Percentiles rank a stretch among this genome's conserved stretches.
Evolutionary conservation across 495 filamentous ascomycete genomes (phyloP).

Genomic region (Clavariopsis aquatica): DNA sequence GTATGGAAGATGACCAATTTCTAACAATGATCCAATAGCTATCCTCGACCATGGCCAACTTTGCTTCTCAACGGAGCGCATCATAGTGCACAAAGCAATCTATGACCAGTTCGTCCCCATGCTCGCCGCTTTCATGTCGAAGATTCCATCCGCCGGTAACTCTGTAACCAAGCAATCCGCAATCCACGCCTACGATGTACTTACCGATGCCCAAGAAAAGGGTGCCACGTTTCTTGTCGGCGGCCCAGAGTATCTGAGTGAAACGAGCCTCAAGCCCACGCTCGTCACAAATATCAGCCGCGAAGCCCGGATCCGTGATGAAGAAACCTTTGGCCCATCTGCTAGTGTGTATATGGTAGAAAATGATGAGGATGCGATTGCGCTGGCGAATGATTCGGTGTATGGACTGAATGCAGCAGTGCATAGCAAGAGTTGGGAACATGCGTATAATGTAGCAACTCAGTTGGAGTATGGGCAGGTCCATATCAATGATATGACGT

Average conservation of each 20-base stretch:
- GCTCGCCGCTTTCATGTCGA: constrained; percentile 28
- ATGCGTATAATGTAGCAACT: constrained; percentile 43
- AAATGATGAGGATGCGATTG: constrained; percentile 40
- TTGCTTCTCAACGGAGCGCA: constrained; percentile 45
- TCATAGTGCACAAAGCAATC: constrained; percentile 39
- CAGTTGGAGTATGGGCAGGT: constrained; percentile 44
- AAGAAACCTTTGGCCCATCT: constrained; percentile 81
- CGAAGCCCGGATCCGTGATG: constrained; percentile 58
- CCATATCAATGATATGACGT: constrained; percentile 72
- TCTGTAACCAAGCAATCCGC: constrained; percentile 36
- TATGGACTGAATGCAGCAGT: constrained; percentile 46
- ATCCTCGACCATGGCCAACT: constrained; percentile 45
- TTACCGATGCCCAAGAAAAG: constrained; percentile 32
- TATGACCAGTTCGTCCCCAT: constrained; percentile 28
- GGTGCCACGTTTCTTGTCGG: constrained; percentile 38
- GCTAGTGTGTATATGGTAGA: constrained; percentile 61
- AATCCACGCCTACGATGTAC: constrained; percentile 34
- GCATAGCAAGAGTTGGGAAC: constrained; percentile 43
- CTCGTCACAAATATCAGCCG: constrained; percentile 38
- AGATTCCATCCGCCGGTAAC: constrained; percentile 40
- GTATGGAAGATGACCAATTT: too few species aligned
- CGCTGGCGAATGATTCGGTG: constrained; percentile 46
- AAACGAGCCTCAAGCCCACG: constrained; percentile 15
- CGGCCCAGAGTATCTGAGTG: constrained; percentile 31
- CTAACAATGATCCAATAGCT: too few species aligned